Evolutionary conservation across 345 rosid species (phyloP).

Genomic region (Stellera chamaejasme): DNA sequence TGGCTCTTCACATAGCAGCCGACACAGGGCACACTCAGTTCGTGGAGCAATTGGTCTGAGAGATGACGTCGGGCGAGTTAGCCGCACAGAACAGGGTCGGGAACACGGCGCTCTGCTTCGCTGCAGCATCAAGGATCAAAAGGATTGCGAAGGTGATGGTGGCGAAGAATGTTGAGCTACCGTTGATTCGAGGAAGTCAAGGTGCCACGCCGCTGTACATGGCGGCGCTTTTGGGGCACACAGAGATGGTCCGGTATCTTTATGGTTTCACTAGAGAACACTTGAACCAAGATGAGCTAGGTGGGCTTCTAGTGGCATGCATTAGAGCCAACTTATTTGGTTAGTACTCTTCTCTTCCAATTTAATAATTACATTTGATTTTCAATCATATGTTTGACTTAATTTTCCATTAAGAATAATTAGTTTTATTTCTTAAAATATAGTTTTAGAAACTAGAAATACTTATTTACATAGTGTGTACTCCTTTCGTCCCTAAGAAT

Average conservation of each 20-base stretch:
- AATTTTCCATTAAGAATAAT: no score
- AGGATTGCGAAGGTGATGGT: slow-evolving; percentile 31
- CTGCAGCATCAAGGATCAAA: slow-evolving; percentile 28
- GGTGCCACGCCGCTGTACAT: slow-evolving; percentile 27
- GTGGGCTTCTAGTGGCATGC: slow-evolving; percentile 21
- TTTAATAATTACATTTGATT: no score
- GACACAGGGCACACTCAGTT: slow-evolving; percentile 23
- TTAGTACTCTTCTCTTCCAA: neutral
- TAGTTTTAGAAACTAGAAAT: no score
- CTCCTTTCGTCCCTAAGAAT: no score
- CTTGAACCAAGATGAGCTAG: slow-evolving; percentile 20
- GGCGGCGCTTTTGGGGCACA: slow-evolving; percentile 31
- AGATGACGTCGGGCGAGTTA: slow-evolving; percentile 14
- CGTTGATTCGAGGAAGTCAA: slow-evolving; percentile 21
- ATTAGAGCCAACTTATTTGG: slow-evolving; percentile 25
- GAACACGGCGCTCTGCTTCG: slow-evolving; percentile 24
- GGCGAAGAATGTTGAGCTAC: slow-evolving; percentile 19
- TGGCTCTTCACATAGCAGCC: slow-evolving; percentile 39
- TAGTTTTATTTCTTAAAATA: no score
- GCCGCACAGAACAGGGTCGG: slow-evolving; percentile 17
- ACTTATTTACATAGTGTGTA: no score
- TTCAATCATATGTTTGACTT: no score
- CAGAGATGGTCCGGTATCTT: slow-evolving; percentile 32
- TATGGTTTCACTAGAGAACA: slow-evolving; percentile 17
- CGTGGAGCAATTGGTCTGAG: slow-evolving; percentile 24